Conservation (phyloP, 2,329 filamentous ascomycete genomes). For the Arthrobotrys pseudoclavata region DNA sequence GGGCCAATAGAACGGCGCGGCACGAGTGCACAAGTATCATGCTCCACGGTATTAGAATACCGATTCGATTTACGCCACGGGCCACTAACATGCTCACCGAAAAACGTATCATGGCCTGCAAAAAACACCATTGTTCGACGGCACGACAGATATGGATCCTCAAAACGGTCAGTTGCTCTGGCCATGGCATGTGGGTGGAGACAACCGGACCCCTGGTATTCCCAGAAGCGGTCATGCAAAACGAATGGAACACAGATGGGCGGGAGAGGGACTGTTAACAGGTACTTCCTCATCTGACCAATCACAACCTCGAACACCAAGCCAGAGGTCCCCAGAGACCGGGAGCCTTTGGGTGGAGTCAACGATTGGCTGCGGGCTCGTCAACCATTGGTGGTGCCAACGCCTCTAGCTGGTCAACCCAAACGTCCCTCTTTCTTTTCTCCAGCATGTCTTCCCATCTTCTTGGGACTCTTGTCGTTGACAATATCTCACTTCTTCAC, state of each 20-base stretch:
- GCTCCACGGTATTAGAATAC: constrained; percentile 20
- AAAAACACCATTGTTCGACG: constrained; percentile 51
- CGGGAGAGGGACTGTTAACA: constrained; percentile 46
- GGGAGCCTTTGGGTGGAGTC: constrained; percentile 57
- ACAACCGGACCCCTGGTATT: constrained; percentile 54
- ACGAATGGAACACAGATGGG: constrained; percentile 47
- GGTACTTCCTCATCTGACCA: constrained; percentile 35
- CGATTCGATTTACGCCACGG: constrained; percentile 14
- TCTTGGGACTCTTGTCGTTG: constrained; percentile 54
- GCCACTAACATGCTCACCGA: constrained; percentile 11
- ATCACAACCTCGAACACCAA: constrained; percentile 36
- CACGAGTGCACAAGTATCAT: constrained; percentile 19
- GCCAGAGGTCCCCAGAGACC: constrained; percentile 58
- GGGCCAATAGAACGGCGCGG: constrained; percentile 31
- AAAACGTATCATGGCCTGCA: constrained; percentile 13
- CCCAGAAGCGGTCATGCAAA: constrained; percentile 41
- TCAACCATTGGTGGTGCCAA: constrained; percentile 56
- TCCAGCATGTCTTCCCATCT: constrained; percentile 54
- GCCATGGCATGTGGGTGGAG: constrained; percentile 33
- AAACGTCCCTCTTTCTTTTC: constrained; percentile 40
- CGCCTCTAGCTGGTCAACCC: constrained; percentile 49
- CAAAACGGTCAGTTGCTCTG: constrained; percentile 43
- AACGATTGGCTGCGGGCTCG: constrained; percentile 58
- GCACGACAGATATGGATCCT: constrained; percentile 31
- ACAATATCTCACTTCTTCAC: constrained; percentile 50